These are phyloP conservation scores for Pseudonitzschia delicatissima DNA, from an alignment of 108 stramenopile genomes.

Conservation along the genomic window DNA sequence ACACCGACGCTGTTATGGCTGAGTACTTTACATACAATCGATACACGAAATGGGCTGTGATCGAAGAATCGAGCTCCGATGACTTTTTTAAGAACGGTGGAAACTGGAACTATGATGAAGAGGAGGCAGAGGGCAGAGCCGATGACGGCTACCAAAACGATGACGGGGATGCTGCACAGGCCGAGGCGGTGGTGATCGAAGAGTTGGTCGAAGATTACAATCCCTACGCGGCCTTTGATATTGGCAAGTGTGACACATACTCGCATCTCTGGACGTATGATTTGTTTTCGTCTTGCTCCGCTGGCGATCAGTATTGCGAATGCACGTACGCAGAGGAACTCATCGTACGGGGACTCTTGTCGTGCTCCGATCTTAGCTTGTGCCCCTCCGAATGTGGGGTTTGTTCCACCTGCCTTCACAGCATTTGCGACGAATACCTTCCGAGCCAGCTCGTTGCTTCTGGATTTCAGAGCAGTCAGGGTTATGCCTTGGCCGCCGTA, in stretches of 20 bases:
- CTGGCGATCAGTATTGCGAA: constrained; percentile 32
- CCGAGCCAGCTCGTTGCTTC: neutral
- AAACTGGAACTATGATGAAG: neutral
- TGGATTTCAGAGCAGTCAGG: neutral
- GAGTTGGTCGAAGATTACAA: constrained; percentile 5
- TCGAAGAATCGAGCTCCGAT: constrained; percentile 2
- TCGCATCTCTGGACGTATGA: constrained; percentile 66
- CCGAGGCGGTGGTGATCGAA: neutral
- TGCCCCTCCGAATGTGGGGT: constrained; percentile 51
- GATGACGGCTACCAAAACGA: neutral
- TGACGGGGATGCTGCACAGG: neutral
- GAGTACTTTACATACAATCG: neutral
- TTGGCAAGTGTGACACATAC: constrained; percentile 52
- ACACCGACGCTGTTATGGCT: neutral
- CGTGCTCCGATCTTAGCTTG: constrained; percentile 34
- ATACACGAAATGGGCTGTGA: neutral
- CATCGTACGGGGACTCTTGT: constrained; percentile 38
- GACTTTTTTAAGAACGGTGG: neutral
- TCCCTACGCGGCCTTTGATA: constrained; percentile 41
- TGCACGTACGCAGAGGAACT: constrained; percentile 54
- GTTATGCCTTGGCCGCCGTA: no score
- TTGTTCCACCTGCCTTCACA: constrained; percentile 47
- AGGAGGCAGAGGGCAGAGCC: neutral
- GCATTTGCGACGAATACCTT: constrained; percentile 6
- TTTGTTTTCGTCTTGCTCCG: constrained; percentile 46